A percentile compares a stretch with the other conserved stretches of the same genome.
These are phyloP conservation scores for Teunomyces panamensis DNA, from an alignment of 805 yeast species.

Conservation along the genomic window DNA sequence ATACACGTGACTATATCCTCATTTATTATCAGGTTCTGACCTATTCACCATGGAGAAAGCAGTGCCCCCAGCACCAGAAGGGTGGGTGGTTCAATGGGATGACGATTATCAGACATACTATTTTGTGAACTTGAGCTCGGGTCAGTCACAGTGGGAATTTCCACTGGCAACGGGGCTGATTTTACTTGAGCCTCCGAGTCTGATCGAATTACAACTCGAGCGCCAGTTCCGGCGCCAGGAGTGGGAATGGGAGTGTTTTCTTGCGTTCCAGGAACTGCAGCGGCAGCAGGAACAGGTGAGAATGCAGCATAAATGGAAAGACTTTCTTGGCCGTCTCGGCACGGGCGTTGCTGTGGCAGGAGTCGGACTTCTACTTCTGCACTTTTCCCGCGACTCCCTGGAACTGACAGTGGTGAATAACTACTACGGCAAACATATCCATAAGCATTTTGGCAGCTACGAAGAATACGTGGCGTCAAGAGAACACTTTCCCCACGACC, in stretches of 20 bases:
- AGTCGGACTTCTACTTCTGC: slow-evolving; percentile 1
- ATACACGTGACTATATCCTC: not conserved
- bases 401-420: slow-evolving; percentile 1
- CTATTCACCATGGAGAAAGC: not conserved
- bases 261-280: slow-evolving; percentile 2
- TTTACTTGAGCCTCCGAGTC: not conserved
- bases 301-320: slow-evolving; percentile 1
- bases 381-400: not conserved
- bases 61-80: slow-evolving; percentile 14
- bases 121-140: slow-evolving; percentile 24
- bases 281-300: not conserved
- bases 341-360: slow-evolving; percentile 3
- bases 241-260: not conserved
- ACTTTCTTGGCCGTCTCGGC: not conserved
- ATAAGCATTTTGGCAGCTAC: not conserved
- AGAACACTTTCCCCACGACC: not conserved
- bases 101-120: slow-evolving; percentile 27
- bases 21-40: not conserved
- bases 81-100: slow-evolving; percentile 37
- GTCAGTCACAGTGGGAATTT: slow-evolving; percentile 30
- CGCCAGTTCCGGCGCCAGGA: slow-evolving; percentile 5
- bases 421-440: not conserved
- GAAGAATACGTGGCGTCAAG: not conserved
- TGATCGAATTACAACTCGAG: not conserved
- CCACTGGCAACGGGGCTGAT: slow-evolving; percentile 11